Conservation (phyloP, 2,329 filamentous ascomycete species). For the Exophiala alcalophila region DNA sequence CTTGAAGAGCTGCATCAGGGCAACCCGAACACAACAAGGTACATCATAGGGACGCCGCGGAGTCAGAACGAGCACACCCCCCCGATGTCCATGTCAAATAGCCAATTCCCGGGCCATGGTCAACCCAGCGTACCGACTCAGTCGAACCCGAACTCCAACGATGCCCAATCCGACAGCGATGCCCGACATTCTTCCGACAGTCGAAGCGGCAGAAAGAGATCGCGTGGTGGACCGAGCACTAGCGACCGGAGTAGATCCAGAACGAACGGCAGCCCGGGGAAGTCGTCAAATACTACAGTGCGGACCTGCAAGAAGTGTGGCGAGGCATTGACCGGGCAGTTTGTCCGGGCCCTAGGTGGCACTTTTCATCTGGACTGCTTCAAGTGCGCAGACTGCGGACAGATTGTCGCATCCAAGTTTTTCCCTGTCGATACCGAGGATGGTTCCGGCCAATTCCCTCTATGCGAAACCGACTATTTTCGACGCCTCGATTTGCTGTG, state of each 20-base stretch:
- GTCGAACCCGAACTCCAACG: slow-evolving; percentile 22
- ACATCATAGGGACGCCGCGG: slow-evolving; percentile 24
- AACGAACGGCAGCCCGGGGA: slow-evolving; percentile 34
- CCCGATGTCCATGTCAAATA: slow-evolving; percentile 19
- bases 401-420: slow-evolving; percentile 98
- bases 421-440: slow-evolving; percentile 93
- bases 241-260: slow-evolving; percentile 34
- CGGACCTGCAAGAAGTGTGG: slow-evolving; percentile 80
- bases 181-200: slow-evolving; percentile 29
- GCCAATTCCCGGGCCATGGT: slow-evolving; percentile 12
- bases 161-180: slow-evolving; percentile 27
- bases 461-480: slow-evolving; percentile 98
- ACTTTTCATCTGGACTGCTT: slow-evolving; percentile 98
- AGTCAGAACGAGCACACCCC: slow-evolving; percentile 16
- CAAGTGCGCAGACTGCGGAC: slow-evolving; percentile 91
- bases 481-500: slow-evolving; percentile 86
- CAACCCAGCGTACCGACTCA: slow-evolving; percentile 15
- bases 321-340: slow-evolving; percentile 85
- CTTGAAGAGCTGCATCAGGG: slow-evolving; percentile 23
- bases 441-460: slow-evolving; percentile 77
- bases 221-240: slow-evolving; percentile 25
- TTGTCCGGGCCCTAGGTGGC: slow-evolving; percentile 86
- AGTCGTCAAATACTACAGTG: slow-evolving; percentile 33
- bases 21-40: slow-evolving; percentile 23
- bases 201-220: slow-evolving; percentile 30